Evolutionary conservation across 2,329 filamentous ascomycete species (phyloP), one percentile per base, ranked within the genome.

Genomic region (Arthrinium phaeospermum): DNA sequence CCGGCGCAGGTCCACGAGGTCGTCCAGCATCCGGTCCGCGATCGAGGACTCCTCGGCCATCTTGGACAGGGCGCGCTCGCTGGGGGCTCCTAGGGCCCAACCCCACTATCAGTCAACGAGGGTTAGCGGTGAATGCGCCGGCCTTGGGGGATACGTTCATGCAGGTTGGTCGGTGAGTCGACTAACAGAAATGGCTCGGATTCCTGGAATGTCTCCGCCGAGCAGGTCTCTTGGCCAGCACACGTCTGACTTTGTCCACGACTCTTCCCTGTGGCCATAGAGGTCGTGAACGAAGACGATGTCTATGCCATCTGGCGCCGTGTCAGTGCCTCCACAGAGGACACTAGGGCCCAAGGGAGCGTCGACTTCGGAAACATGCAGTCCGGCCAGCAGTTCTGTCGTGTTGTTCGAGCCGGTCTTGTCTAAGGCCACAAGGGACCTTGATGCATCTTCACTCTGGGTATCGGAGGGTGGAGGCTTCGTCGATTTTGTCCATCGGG

Each of bases 191-290:
- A 72, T 68, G n/a, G 71, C 71, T 22, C 71, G 45, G 6, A 64
- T 34, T 5, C 49, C 37, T 14, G 57, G 57, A 24, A 72, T 46
- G 6, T 72, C 71, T 44, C 64, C 45, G 27, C 69, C 44, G 5
- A 72, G 69, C 3, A 72, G 57, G 30, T 72, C 71, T n/a, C 61
- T 46, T 4, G 71, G 71, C 71, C 71, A 72, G 49, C 71, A 72
- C 34, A 72, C 64, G 30, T 45, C 69, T 19, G 61, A 16, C 37
- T 71, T 71, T 22, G 46, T 47, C 71, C 71, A 72, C 10, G 71
- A 68, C 16, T 46, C 22, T 24, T 68, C 37, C 13, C 71, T 61
- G n/a, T 64, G 53, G 8, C 71, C 71, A 8, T 51, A 22, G 24
- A 68, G 13, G 34, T 67, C 69, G 24, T 72, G 71, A 34, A 72